Evolutionary conservation across 164 flowering plant species (phyloP).

Genomic region (Amborella trichopoda): DNA sequence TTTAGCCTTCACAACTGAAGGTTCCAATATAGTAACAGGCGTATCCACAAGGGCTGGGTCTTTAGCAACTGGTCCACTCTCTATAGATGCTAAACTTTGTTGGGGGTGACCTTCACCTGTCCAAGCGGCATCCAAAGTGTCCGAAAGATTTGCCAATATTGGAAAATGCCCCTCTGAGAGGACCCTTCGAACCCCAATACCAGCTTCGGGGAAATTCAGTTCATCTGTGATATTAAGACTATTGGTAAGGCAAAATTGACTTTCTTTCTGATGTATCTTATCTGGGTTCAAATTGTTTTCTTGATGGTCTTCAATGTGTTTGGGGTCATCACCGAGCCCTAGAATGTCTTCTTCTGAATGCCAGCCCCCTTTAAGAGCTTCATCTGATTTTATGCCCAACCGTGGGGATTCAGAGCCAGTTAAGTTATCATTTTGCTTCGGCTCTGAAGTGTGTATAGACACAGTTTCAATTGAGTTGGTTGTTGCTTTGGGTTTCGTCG

Average conservation of each 20-base stretch:
- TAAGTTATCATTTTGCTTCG: conserved; percentile 11
- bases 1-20: conserved; percentile 24
- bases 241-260: conserved; percentile 6
- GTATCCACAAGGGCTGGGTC: conserved; percentile 26
- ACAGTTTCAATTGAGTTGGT: conserved; percentile 19
- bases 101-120: conserved; percentile 55
- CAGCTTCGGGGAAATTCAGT: conserved; percentile 23
- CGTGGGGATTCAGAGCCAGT: conserved; percentile 22
- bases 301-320: conserved; percentile 10
- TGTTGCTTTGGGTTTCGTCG: conserved; percentile 25
- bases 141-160: conserved; percentile 42
- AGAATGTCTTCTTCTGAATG: conserved; percentile 10
- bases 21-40: conserved; percentile 1
- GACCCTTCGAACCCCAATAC: conserved; percentile 28
- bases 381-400: conserved; percentile 18
- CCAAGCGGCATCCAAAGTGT: conserved; percentile 94
- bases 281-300: conserved; percentile 12
- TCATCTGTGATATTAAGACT: conserved; percentile 15
- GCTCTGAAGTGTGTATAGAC: conserved; percentile 14
- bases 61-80: conserved; percentile 13
- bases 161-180: conserved; percentile 67
- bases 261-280: conserved; percentile 14
- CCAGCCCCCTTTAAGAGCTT: conserved; percentile 1
- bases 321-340: background rate
- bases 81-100: no score